These are phyloP conservation scores for Colletotrichum coccodes DNA, from an alignment of 2,329 filamentous ascomycete genomes.

Conservation along the genomic window DNA sequence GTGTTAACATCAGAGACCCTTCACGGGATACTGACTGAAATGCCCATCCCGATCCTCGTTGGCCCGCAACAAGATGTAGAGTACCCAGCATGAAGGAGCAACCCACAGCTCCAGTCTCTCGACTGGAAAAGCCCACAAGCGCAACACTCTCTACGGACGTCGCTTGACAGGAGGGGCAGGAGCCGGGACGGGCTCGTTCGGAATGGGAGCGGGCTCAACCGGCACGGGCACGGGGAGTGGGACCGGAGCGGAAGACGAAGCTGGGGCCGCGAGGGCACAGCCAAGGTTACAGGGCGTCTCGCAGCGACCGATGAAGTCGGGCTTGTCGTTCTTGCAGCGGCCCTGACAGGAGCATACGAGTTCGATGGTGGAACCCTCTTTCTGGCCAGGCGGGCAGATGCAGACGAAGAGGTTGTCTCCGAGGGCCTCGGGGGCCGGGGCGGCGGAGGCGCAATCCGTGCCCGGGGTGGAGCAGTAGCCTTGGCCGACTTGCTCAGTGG, in stretches of 20 bases:
- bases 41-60: neutral
- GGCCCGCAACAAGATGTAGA: conserved; percentile 1
- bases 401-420: conserved; percentile 50
- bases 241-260: neutral
- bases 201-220: neutral
- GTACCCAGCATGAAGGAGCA: neutral
- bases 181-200: conserved; percentile 1
- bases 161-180: neutral
- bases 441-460: conserved; percentile 43
- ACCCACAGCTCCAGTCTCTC: neutral
- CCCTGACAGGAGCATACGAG: conserved; percentile 51
- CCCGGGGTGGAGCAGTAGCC: conserved; percentile 51
- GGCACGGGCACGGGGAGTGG: neutral
- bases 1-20: conserved; percentile 11
- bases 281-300: conserved; percentile 49
- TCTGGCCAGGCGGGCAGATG: conserved; percentile 46
- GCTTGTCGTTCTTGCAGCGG: conserved; percentile 49
- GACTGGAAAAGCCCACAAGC: too few species aligned
- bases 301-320: conserved; percentile 52
- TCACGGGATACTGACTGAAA: conserved; percentile 14
- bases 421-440: conserved; percentile 40
- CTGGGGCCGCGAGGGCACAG: conserved; percentile 34
- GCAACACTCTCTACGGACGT: neutral
- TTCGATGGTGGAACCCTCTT: conserved; percentile 46
- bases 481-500: conserved; percentile 41